phyloP scores from a whole-genome alignment of 495 filamentous ascomycete genomes.

The Aspergillus coremiiformis region DNA sequence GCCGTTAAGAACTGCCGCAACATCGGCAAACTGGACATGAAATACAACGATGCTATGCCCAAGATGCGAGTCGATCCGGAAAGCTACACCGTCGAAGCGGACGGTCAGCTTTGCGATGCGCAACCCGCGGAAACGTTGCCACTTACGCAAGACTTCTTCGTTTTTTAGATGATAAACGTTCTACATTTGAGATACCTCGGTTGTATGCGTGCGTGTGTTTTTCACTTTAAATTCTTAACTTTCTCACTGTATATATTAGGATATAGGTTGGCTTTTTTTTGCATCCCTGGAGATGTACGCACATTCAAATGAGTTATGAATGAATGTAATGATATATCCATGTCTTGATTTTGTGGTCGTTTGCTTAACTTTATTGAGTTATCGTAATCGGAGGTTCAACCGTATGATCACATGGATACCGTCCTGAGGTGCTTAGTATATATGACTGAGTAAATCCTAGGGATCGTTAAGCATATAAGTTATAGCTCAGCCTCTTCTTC shows the following conservation, averaged over 20 bases:
- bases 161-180: slow-evolving; percentile 9
- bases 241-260: background rate
- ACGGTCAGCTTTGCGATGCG: slow-evolving; percentile 67
- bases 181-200: background rate
- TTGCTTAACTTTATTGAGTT: too few species aligned
- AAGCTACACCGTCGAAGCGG: slow-evolving; percentile 82
- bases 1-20: slow-evolving; percentile 71
- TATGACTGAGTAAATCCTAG: too few species aligned
- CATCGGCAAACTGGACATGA: slow-evolving; percentile 88
- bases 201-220: background rate
- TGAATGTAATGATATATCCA: background rate
- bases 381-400: too few species aligned
- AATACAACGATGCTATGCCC: slow-evolving; percentile 81
- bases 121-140: slow-evolving; percentile 69
- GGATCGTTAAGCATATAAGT: too few species aligned
- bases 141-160: slow-evolving; percentile 56
- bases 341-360: background rate
- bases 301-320: background rate
- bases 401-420: too few species aligned
- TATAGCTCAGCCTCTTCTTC: slow-evolving; percentile 46
- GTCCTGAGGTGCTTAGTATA: too few species aligned
- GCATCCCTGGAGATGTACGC: background rate
- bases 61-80: slow-evolving; percentile 94
- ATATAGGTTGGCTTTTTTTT: background rate
- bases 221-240: background rate